Evolutionary conservation across 192 early-diverging fungal genomes (phyloP), one percentile per base, ranked within the genome.

Genomic region (Paraglomus brasilianum): DNA sequence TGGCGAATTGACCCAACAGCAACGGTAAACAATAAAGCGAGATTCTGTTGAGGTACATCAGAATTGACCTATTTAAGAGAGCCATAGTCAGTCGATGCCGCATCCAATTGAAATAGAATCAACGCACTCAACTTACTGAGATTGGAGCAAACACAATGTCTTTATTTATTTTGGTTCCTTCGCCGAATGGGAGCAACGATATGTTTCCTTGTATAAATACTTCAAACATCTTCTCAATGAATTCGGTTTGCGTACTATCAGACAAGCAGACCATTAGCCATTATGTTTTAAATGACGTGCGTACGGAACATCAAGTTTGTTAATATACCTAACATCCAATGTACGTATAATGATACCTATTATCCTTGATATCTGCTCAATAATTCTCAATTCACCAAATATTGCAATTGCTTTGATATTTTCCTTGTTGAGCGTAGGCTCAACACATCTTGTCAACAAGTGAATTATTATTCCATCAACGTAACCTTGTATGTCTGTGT

Each of bases 161-260:
- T 30, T 9, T 21, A 24, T 75, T 50, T 17, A 58, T 59, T 9
- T 65, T 53, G 21, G 39, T 45, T 9, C 48, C 44, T 42, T 24
- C 40, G 15, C 41, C 49, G 10, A 71, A 68, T 6, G 62, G 44
- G 46, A 76, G 58, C 10, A 30, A 55, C 13, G 73, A 67, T 4
- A 81, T 30, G 15, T 85, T 61, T 38, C 79, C 80, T 5, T 75
- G 43, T 10, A 75, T 56, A 47, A 78, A 85, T 46, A 85, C 49
- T 51, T 74, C 70, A 40, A 83, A 85, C 15, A 81, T 74, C 9
- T 68, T 50, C 36, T 75, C 75, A 45, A 83, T 62, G 58, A 79
- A 79, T 19, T 71, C 58, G 15, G 70, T 72, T 69, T 85, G 84
- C 2, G 62, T 48, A 52, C 79, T 81, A 65, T 50, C 22, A 42